Evolutionary conservation across 345 rosid species (phyloP).

Genomic region (Populus simonii): DNA sequence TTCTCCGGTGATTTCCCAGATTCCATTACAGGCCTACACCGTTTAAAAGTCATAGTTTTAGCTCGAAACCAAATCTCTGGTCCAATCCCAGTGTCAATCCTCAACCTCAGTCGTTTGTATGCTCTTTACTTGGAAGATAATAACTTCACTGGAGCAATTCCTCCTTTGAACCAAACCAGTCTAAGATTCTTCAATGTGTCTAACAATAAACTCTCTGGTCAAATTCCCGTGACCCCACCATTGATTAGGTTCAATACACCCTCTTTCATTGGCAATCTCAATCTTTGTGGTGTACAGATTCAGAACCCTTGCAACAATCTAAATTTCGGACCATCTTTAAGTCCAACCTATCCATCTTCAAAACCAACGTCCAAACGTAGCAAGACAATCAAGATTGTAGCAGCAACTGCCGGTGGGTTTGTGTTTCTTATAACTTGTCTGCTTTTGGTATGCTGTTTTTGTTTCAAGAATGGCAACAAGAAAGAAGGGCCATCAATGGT

Average conservation of each 20-base stretch:
- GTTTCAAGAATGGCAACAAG: constrained; percentile 3
- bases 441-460: constrained; percentile 19
- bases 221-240: constrained; percentile 63
- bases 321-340: constrained; percentile 23
- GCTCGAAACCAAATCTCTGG: constrained; percentile 65
- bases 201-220: constrained; percentile 64
- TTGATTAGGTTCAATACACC: constrained; percentile 64
- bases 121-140: constrained; percentile 60
- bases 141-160: constrained; percentile 53
- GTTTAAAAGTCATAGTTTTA: constrained; percentile 62
- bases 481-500: not conserved
- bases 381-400: constrained; percentile 34
- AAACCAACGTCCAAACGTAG: constrained; percentile 28
- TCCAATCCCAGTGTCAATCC: constrained; percentile 52
- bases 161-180: constrained; percentile 73
- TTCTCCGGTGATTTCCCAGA: constrained; percentile 75
- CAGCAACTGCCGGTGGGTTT: constrained; percentile 52
- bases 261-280: constrained; percentile 54
- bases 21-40: constrained; percentile 61
- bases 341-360: not conserved
- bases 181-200: constrained; percentile 85
- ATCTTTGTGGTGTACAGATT: constrained; percentile 74
- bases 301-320: constrained; percentile 41
- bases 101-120: constrained; percentile 59
- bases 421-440: constrained; percentile 25